phyloP scores from a whole-genome alignment of 257 asterid species.

The Gentiana straminea region DNA sequence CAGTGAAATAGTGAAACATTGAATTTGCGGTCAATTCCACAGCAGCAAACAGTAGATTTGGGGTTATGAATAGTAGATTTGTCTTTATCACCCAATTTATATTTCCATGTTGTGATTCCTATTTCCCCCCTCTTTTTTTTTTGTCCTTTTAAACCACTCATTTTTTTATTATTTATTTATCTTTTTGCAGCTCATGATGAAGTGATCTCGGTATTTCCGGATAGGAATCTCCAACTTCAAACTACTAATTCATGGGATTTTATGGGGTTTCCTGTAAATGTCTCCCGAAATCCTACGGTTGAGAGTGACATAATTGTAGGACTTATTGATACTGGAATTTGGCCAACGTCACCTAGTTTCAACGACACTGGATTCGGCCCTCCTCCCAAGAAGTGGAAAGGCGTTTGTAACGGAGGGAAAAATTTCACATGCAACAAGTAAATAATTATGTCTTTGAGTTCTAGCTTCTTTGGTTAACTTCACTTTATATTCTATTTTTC shows the following conservation, averaged over 20 bases:
- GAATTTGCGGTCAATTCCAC: too few species aligned
- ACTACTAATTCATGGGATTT: slow-evolving; percentile 49
- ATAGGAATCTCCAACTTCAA: slow-evolving; percentile 5
- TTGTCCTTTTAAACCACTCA: too few species aligned
- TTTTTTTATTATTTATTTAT: too few species aligned
- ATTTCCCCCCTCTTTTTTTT: too few species aligned
- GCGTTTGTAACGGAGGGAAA: slow-evolving; percentile 28
- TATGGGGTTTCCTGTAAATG: slow-evolving; percentile 16
- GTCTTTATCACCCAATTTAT: too few species aligned
- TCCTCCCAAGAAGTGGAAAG: slow-evolving; percentile 38
- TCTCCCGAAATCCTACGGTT: slow-evolving; percentile 7
- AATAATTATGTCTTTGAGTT: background rate
- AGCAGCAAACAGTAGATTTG: too few species aligned
- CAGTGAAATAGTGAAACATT: too few species aligned
- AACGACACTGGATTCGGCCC: slow-evolving; percentile 22
- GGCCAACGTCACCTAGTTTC: slow-evolving; percentile 36
- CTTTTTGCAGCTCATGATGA: background rate
- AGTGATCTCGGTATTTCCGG: slow-evolving; percentile 12
- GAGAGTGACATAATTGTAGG: slow-evolving; percentile 37
- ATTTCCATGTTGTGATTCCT: too few species aligned
- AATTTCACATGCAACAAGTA: slow-evolving; percentile 44
- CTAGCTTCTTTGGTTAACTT: too few species aligned
- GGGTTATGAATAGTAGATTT: too few species aligned
- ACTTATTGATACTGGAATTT: slow-evolving; percentile 29
- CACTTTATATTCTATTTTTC: too few species aligned